Conservation (phyloP, 768 basidiomycete species). For the Suillus brevipes region DNA sequence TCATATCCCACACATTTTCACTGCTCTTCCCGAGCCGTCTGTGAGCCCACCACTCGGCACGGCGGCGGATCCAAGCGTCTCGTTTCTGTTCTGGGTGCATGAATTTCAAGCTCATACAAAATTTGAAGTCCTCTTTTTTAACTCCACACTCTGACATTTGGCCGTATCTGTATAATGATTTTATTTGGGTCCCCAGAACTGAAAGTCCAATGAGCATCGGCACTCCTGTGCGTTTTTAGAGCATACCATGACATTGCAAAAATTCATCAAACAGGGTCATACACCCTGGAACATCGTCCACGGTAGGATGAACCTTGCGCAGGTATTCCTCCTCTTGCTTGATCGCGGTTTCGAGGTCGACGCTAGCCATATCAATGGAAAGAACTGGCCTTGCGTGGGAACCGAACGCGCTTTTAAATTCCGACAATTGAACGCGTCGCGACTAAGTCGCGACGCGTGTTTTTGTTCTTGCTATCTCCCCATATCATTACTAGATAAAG, state of each 20-base stretch:
- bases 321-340: conserved; percentile 72
- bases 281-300: conserved; percentile 82
- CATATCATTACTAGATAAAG: conserved; percentile 9
- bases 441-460: conserved; percentile 53
- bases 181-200: conserved; percentile 82
- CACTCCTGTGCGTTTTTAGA: background rate
- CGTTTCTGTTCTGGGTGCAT: conserved; percentile 75
- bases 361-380: conserved; percentile 33
- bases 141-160: conserved; percentile 65
- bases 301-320: conserved; percentile 64
- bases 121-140: conserved; percentile 93
- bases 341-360: conserved; percentile 55
- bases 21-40: conserved; percentile 77
- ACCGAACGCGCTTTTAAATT: conserved; percentile 43
- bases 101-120: conserved; percentile 83
- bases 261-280: conserved; percentile 73
- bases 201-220: conserved; percentile 15
- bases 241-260: conserved; percentile 66
- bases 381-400: background rate
- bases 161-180: conserved; percentile 86
- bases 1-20: conserved; percentile 92
- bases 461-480: conserved; percentile 19
- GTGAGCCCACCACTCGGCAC: conserved; percentile 95
- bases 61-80: conserved; percentile 79
- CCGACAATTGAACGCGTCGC: conserved; percentile 46